Conservation (phyloP, 192 early-diverging fungal species). For the Linnemannia exigua region DNA sequence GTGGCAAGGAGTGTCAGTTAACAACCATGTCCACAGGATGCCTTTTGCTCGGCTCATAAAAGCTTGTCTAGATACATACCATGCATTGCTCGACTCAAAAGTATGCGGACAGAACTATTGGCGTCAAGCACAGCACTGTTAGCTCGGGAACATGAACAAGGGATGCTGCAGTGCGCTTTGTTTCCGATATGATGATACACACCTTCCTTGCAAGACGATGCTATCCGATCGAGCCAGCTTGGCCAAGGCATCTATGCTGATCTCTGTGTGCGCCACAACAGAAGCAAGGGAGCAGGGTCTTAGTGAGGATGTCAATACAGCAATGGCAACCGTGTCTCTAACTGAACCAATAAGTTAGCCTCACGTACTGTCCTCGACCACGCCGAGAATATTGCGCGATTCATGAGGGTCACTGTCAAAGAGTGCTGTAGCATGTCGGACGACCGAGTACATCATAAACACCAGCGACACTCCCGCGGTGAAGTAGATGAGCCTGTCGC, state of each 20-base stretch:
- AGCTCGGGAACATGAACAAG: background rate
- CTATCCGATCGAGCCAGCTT: conserved; percentile 63
- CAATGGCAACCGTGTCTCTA: background rate
- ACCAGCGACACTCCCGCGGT: conserved; percentile 53
- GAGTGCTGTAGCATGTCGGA: conserved; percentile 52
- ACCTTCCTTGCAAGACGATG: conserved; percentile 67
- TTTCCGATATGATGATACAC: background rate
- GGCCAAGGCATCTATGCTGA: conserved; percentile 62
- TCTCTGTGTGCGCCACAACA: conserved; percentile 30
- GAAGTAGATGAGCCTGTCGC: conserved; percentile 52
- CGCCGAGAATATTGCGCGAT: conserved; percentile 48
- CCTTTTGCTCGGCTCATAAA: background rate
- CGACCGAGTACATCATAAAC: conserved; percentile 55
- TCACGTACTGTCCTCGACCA: conserved; percentile 55
- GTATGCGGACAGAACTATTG: conserved; percentile 78
- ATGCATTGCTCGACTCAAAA: conserved; percentile 79
- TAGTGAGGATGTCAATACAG: background rate
- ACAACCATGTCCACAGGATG: background rate
- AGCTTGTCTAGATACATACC: conserved; percentile 53
- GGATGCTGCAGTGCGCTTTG: background rate
- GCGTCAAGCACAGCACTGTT: too few relatives aligned
- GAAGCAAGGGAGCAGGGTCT: background rate
- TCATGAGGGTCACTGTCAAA: conserved; percentile 45
- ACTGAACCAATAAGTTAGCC: background rate
- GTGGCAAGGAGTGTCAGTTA: too few relatives aligned